Conservation (phyloP, 2,329 filamentous ascomycete species). For the Neophaeococcomyces aloes region DNA sequence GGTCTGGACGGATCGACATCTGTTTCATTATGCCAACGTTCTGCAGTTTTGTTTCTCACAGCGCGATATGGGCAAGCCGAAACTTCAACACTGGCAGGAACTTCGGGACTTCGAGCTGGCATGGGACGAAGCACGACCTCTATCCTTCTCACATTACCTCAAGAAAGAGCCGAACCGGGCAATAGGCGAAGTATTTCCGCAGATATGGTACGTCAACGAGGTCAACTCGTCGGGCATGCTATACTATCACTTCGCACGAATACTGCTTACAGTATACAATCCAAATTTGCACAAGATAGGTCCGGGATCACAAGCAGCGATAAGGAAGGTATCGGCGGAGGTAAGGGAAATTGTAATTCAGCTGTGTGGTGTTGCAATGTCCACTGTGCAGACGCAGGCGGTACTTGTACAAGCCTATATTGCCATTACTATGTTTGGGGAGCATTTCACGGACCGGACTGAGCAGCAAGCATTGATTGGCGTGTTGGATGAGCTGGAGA, state of each 20-base stretch:
- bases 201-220: slow-evolving; percentile 23
- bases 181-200: slow-evolving; percentile 20
- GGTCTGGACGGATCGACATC: slow-evolving; percentile 43
- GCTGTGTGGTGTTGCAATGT: slow-evolving; percentile 49
- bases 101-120: slow-evolving; percentile 17
- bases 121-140: slow-evolving; percentile 20
- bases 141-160: slow-evolving; percentile 20
- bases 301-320: slow-evolving; percentile 14
- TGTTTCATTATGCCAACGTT: slow-evolving; percentile 54
- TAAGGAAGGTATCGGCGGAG: slow-evolving; percentile 20
- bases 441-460: slow-evolving; percentile 15
- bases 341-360: slow-evolving; percentile 37
- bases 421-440: slow-evolving; percentile 18
- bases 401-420: slow-evolving; percentile 36
- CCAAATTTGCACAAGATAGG: slow-evolving; percentile 23
- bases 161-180: slow-evolving; percentile 17
- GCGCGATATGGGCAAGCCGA: slow-evolving; percentile 3
- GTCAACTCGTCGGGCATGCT: slow-evolving; percentile 21
- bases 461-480: slow-evolving; percentile 17
- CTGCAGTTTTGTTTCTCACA: slow-evolving; percentile 50
- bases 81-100: slow-evolving; percentile 16
- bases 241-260: slow-evolving; percentile 21
- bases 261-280: slow-evolving; percentile 23
- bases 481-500: slow-evolving; percentile 35
- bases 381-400: slow-evolving; percentile 47